phyloP scores from a whole-genome alignment of 768 basidiomycete genomes.

The Lactarius deliciosus region DNA sequence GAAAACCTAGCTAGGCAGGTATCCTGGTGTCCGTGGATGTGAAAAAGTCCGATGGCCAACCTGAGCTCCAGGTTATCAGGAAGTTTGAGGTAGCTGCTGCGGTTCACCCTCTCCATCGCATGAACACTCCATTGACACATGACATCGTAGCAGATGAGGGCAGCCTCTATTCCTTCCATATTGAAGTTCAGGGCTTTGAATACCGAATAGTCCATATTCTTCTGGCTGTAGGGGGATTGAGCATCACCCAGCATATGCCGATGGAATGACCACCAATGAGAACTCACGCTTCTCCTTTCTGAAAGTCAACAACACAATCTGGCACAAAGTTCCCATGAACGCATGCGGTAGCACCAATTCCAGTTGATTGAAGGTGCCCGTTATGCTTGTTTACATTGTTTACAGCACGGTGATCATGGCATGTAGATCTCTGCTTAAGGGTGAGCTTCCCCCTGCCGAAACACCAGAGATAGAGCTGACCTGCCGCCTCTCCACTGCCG shows the following conservation, averaged over 20 bases:
- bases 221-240: neutral
- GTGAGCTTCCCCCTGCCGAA: too few species aligned
- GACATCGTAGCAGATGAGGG: too few species aligned
- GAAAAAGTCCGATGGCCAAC: too few species aligned
- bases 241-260: neutral
- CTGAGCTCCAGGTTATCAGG: neutral
- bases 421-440: neutral
- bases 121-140: slow-evolving; percentile 6
- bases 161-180: too few species aligned
- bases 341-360: neutral
- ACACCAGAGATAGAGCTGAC: neutral
- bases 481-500: slow-evolving; percentile 1
- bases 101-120: slow-evolving; percentile 1
- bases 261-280: neutral
- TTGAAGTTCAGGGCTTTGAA: too few species aligned
- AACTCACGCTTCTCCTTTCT: neutral
- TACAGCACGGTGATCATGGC: slow-evolving; percentile 10
- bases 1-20: slow-evolving; percentile 12
- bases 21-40: slow-evolving; percentile 13
- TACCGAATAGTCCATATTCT: neutral
- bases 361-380: slow-evolving; percentile 4
- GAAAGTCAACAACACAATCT: too few species aligned
- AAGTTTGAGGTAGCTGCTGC: neutral
- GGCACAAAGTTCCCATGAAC: too few species aligned
- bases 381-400: slow-evolving; percentile 1